Base-by-base conservation (phyloP, 1,139 yeast species). In the Debaryomycetaceae sp. region DNA sequence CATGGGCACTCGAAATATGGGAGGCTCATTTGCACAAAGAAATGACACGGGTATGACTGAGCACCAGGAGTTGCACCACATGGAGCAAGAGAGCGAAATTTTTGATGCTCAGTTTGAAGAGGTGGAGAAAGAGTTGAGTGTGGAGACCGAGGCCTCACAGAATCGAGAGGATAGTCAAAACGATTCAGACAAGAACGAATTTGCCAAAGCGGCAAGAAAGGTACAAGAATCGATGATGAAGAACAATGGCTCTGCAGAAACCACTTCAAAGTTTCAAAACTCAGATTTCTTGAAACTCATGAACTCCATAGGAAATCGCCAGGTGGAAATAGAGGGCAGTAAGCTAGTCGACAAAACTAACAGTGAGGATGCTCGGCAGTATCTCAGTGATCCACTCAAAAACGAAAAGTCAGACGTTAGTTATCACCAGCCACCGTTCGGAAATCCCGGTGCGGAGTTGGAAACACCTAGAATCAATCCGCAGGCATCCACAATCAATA, bases 291-390 rank as follows among this genome's bases (percentile, higher is more conserved):
- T 74, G 43, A 70, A 72, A 53, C 58, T 74, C 43, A 74, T 74
- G 78, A 55, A 56, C 34, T 63, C 67, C 11, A 72, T 74, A 13
- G 66, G 72, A 6, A 62, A 61, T 38, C 53, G 74, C 40, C 49
- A 61, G 41, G 75, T 73, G 24, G 78, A 71, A 52, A 53, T 74
- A 20, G 68, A 68, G 20, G 76, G 77, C 6, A 71, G 70, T 46
- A 70, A 68, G 50, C 58, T 74, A 41, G 73, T 73, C 20, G 60
- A 65, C 41, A 41, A 43, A 6, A 38, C 49, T 4, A 45, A 54
- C 5, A 73, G 75, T 2, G 48, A 53, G 33, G 72, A 67, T 49
- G 59, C 67, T 5, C 57, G 62, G 36, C 11, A 24, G 23, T 45
- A 53, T 45, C 45, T 61, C 5, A 58, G 64, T 2, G 65, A 62